These are phyloP conservation scores for Tolypocladium inflatum DNA, from an alignment of 2,329 filamentous ascomycete genomes.

Conservation along the genomic window DNA sequence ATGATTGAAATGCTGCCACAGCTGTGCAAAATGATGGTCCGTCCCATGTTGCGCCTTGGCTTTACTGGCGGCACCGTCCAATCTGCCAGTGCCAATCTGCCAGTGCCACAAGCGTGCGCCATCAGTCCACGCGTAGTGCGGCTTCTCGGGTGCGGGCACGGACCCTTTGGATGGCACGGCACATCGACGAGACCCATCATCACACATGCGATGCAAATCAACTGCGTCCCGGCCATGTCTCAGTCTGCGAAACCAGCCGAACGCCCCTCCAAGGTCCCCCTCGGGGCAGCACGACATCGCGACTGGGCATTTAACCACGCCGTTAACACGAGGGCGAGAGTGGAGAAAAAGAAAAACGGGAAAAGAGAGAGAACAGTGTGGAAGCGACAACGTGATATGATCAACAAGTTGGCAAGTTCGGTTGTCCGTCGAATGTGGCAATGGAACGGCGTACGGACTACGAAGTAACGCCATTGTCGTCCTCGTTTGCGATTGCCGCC, in stretches of 20 bases:
- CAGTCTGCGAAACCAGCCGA: background rate
- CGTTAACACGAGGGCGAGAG: background rate
- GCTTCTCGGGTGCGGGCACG: background rate
- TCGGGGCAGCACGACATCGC: background rate
- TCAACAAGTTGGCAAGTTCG: background rate
- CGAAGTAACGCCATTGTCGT: background rate
- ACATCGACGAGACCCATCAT: background rate
- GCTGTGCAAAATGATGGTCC: background rate
- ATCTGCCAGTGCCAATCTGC: background rate
- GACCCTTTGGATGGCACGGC: background rate
- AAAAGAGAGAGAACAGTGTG: background rate
- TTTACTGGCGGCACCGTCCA: background rate
- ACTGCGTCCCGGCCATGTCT: background rate
- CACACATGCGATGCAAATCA: background rate
- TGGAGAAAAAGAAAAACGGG: too few relatives aligned
- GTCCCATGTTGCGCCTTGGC: background rate
- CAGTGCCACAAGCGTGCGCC: background rate
- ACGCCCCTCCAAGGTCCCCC: background rate
- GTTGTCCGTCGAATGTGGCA: background rate
- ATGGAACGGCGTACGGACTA: background rate
- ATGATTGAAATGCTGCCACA: background rate
- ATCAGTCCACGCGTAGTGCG: background rate
- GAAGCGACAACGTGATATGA: background rate
- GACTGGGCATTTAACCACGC: background rate
- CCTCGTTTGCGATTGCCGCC: background rate